Percentiles rank a stretch among this genome's conserved stretches.
Evolutionary conservation across 805 yeast genomes (phyloP).

Genomic region (Cyberlindnera xishuangbannaensis): DNA sequence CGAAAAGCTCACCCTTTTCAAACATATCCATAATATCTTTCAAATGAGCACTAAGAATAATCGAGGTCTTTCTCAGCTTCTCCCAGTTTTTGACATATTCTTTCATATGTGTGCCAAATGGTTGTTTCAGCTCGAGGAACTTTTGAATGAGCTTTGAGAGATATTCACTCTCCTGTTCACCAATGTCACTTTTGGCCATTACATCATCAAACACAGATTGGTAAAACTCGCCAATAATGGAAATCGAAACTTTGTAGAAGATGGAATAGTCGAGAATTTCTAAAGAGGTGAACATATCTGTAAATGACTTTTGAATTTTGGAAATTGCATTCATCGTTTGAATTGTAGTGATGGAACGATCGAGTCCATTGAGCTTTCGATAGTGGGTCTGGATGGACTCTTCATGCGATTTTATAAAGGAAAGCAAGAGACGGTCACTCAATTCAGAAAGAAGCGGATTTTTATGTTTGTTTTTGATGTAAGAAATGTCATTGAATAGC

Average conservation of each 20-base stretch:
- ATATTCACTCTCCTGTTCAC: constrained; percentile 22
- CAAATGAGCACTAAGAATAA: constrained; percentile 29
- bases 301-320: constrained; percentile 10
- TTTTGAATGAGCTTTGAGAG: constrained; percentile 14
- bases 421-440: constrained; percentile 25
- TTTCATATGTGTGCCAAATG: constrained; percentile 6
- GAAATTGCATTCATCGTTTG: constrained; percentile 12
- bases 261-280: constrained; percentile 5
- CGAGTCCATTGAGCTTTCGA: constrained; percentile 12
- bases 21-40: constrained; percentile 36
- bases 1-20: constrained; percentile 35
- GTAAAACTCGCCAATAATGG: constrained; percentile 17
- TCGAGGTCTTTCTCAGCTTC: constrained; percentile 19
- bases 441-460: constrained; percentile 36
- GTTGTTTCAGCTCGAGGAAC: constrained; percentile 13
- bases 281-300: constrained; percentile 5
- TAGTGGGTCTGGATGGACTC: constrained; percentile 4
- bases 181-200: constrained; percentile 15
- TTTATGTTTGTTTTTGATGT: constrained; percentile 2
- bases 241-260: constrained; percentile 7
- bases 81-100: constrained; percentile 15
- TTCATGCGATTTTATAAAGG: constrained; percentile 11
- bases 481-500: constrained; percentile 19
- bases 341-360: constrained; percentile 16
- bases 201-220: constrained; percentile 16